phyloP scores from a whole-genome alignment of 345 rosid genomes.

The Arabis hirsuta region DNA sequence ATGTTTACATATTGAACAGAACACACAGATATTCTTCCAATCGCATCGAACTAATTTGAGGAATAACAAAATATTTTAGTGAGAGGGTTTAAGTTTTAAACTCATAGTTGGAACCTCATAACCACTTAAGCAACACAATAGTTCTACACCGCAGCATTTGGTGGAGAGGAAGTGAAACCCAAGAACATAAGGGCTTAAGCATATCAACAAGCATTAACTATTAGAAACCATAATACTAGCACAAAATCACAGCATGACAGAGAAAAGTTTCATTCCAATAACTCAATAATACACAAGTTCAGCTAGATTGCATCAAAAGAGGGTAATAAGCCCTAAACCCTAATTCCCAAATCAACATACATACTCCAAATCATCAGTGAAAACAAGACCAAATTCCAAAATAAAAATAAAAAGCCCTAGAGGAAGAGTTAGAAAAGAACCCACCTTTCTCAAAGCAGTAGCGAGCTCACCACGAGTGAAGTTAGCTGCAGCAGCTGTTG shows the following conservation, averaged over 20 bases:
- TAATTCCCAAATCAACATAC: background rate
- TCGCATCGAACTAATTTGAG: background rate
- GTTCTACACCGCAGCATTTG: background rate
- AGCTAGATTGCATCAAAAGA: conserved; percentile 13
- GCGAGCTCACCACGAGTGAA: conserved; percentile 96
- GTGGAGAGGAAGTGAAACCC: conserved; percentile 1
- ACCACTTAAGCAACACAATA: background rate
- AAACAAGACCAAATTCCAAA: background rate
- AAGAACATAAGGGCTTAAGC: background rate
- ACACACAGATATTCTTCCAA: background rate
- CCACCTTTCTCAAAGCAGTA: conserved; percentile 92
- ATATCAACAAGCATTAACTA: background rate
- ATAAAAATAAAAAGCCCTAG: conserved; percentile 13
- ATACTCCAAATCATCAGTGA: background rate
- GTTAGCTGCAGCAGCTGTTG: conserved; percentile 88
- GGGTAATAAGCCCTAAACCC: background rate
- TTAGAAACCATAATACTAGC: background rate
- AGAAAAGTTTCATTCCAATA: conserved; percentile 12
- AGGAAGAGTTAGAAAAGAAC: background rate
- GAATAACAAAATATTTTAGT: background rate
- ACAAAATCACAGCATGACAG: background rate
- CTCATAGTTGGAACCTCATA: background rate
- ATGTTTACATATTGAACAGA: background rate
- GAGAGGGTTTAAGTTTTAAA: background rate
- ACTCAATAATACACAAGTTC: background rate